A percentile compares a stretch with the other conserved stretches of the same genome.
Evolutionary conservation across 2,329 filamentous ascomycete genomes (phyloP).

Genomic region (Rhinocladiella mackenziei): DNA sequence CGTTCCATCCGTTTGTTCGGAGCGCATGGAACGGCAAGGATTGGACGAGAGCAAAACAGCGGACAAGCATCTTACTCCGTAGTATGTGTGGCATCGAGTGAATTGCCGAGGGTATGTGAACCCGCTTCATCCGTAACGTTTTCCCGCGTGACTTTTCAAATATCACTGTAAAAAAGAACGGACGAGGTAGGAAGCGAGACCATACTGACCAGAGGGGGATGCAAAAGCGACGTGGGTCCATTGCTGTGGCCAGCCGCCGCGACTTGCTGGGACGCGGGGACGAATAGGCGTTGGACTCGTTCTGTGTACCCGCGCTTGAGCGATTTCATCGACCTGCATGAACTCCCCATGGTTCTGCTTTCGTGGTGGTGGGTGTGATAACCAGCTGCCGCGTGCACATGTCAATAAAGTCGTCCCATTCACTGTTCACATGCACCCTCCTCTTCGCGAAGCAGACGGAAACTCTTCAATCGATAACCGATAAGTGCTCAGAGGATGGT

Average conservation of each 20-base stretch:
- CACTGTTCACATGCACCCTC: not conserved
- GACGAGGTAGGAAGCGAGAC: too few species aligned
- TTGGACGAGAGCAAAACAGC: too few species aligned
- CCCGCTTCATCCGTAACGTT: not conserved
- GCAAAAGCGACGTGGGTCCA: constrained; percentile 1
- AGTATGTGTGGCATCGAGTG: too few species aligned
- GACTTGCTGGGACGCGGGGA: not conserved
- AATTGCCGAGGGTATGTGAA: too few species aligned
- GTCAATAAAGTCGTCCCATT: not conserved
- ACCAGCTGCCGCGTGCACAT: not conserved
- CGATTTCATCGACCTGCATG: constrained; percentile 13
- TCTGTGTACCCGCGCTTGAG: constrained; percentile 6
- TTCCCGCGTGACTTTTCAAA: constrained; percentile 6
- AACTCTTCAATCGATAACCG: too few species aligned
- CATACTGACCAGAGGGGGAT: too few species aligned
- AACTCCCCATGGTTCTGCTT: constrained; percentile 5
- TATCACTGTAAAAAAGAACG: too few species aligned
- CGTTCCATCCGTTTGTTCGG: too few species aligned
- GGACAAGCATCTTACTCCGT: too few species aligned
- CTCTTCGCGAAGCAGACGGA: too few species aligned
- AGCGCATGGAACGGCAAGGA: too few species aligned
- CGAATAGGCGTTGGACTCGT: not conserved
- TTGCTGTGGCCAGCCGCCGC: not conserved
- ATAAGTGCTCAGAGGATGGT: not conserved
- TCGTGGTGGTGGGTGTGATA: constrained; percentile 15